Base-by-base conservation (phyloP, 306 rosid species). In the Purshia tridentata region DNA sequence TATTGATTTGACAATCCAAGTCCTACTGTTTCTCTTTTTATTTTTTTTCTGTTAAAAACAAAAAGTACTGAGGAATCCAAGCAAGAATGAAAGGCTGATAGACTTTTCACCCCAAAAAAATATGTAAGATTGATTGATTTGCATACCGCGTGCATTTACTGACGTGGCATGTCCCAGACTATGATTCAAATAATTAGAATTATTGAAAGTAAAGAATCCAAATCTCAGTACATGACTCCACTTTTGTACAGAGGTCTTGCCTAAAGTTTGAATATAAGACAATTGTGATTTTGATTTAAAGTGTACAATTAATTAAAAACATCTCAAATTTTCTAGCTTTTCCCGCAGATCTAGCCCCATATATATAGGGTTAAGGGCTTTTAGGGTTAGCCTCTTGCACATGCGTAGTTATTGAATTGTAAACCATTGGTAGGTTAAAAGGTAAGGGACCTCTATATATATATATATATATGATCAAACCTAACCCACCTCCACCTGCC, bases 401-500 rank as follows among this genome's bases (percentile, higher is more conserved):
- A 47, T 39, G 5, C 35, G 9, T 8, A 37, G n/a, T 50, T 16
- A 23, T 49, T 67, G 29, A 72, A 49, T 60, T 75, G 57, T 16
- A 66, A 57, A 8, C n/a, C 47, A 57, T 72, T 72, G 35, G 54
- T 67, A 48, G 65, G 74, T 78, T 50, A 58, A 72, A 72, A 59
- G 70, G 15, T n/a, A 41, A 35, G 67, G 40, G 74, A 45, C 11
- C 56, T 20, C n/a, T n/a, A n/a, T n/a, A n/a, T n/a, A n/a, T n/a
- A n/a, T n/a, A n/a, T n/a, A n/a, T n/a, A 37, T 55, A 37, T 16
- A 16, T 37, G 55, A 65, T 47, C 61, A n/a, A 18, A 73, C 70
- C 82, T 37, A 67, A 72, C 49, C 70, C 56, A 20, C 75, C 8
- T 45, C 35, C 53, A 78, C 82, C 77, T 58, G 50, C 76, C 44